These are phyloP conservation scores for Candolleomyces aberdarensis DNA, from an alignment of 768 basidiomycete genomes.

Conservation along the genomic window DNA sequence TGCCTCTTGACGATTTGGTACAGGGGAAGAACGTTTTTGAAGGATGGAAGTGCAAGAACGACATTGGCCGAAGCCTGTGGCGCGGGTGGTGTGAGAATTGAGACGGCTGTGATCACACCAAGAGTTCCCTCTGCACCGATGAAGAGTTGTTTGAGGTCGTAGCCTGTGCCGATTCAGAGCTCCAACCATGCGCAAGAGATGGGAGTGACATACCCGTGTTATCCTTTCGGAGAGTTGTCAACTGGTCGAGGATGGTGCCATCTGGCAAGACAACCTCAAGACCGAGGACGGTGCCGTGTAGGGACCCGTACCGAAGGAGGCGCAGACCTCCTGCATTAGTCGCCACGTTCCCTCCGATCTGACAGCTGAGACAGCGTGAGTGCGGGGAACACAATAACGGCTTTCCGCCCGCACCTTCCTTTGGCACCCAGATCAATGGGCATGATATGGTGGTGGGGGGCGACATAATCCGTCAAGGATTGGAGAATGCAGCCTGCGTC, in stretches of 20 bases:
- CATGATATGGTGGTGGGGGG: slow-evolving; percentile 90
- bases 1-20: slow-evolving; percentile 78
- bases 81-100: slow-evolving; percentile 85
- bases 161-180: slow-evolving; percentile 50
- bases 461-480: slow-evolving; percentile 79
- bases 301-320: slow-evolving; percentile 88
- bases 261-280: slow-evolving; percentile 95
- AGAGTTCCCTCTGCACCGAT: slow-evolving; percentile 97
- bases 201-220: slow-evolving; percentile 72
- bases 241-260: slow-evolving; percentile 84
- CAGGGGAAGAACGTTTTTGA: slow-evolving; percentile 82
- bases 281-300: slow-evolving; percentile 93
- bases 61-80: slow-evolving; percentile 87
- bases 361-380: slow-evolving; percentile 57
- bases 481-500: slow-evolving; percentile 96
- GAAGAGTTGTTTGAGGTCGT: slow-evolving; percentile 97
- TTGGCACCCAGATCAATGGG: slow-evolving; percentile 95
- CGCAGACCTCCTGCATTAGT: slow-evolving; percentile 98
- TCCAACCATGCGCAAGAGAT: background rate
- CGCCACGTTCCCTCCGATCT: slow-evolving; percentile 95
- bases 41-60: slow-evolving; percentile 84
- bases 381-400: slow-evolving; percentile 3
- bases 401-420: slow-evolving; percentile 60
- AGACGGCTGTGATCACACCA: slow-evolving; percentile 92
- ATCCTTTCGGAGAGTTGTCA: slow-evolving; percentile 92